Evolutionary conservation across 345 rosid genomes (phyloP).

Genomic region (Syzygium aqueum): DNA sequence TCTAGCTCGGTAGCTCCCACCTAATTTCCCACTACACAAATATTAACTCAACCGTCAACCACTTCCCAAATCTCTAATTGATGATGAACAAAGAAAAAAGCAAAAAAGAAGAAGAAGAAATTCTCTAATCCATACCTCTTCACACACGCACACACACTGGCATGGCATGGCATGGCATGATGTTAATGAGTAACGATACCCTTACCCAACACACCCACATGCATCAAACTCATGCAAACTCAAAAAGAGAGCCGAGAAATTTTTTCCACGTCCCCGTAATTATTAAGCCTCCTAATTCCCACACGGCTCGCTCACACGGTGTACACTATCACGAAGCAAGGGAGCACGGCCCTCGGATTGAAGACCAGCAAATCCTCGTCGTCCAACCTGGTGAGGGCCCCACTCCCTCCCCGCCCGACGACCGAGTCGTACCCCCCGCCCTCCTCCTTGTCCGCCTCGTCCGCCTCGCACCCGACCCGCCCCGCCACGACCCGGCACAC

Average conservation of each 20-base stretch:
- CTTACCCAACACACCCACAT: background rate
- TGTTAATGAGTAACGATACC: background rate
- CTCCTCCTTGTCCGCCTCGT: conserved; percentile 33
- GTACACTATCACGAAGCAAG: conserved; percentile 91
- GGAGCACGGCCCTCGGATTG: conserved; percentile 98
- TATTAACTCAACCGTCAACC: background rate
- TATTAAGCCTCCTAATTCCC: background rate
- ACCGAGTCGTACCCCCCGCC: conserved; percentile 78
- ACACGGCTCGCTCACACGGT: conserved; percentile 20
- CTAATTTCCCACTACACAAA: background rate
- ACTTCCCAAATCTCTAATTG: background rate
- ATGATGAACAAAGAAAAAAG: background rate
- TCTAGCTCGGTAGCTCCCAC: background rate
- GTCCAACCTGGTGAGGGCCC: conserved; percentile 31
- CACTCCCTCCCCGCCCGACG: conserved; percentile 41
- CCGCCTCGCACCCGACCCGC: conserved; percentile 65
- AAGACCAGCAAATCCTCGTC: conserved; percentile 82
- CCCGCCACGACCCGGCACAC: conserved; percentile 84
- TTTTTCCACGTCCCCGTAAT: background rate
- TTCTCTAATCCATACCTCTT: background rate
- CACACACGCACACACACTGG: background rate
- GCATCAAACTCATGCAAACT: background rate
- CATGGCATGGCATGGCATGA: background rate
- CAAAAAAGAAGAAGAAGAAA: background rate
- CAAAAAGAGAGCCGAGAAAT: background rate